These are phyloP conservation scores for Decorospora gaudefroyi DNA, from an alignment of 2,329 filamentous ascomycete genomes.

Conservation along the genomic window DNA sequence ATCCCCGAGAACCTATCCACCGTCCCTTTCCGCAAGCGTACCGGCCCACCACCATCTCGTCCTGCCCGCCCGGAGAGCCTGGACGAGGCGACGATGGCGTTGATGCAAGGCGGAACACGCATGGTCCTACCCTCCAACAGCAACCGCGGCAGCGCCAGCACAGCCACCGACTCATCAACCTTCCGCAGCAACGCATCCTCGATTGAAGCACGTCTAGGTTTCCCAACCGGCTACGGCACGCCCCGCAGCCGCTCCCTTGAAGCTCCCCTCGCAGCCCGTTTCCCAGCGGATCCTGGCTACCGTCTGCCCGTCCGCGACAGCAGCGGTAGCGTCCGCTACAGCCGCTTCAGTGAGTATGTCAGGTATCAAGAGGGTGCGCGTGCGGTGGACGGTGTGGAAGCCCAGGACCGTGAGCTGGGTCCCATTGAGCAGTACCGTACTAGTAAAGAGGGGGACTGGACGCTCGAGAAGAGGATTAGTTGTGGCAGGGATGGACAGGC, in stretches of 20 bases:
- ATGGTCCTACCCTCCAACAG: conserved; percentile 16
- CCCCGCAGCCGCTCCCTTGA: conserved; percentile 10
- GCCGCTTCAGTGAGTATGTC: conserved; percentile 24
- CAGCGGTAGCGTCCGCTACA: conserved; percentile 11
- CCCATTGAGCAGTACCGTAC: conserved; percentile 22
- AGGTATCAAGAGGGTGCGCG: conserved; percentile 7
- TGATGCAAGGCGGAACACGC: conserved; percentile 23
- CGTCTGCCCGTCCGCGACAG: conserved; percentile 21
- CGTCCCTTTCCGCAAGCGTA: conserved; percentile 17
- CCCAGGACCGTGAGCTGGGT: conserved; percentile 13
- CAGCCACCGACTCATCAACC: conserved; percentile 9
- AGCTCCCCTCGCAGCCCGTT: conserved; percentile 17
- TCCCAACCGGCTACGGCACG: conserved; percentile 15
- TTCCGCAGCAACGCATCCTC: conserved; percentile 11
- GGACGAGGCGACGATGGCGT: conserved; percentile 19
- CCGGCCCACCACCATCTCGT: conserved; percentile 18
- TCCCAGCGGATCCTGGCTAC: conserved; percentile 6
- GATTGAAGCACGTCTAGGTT: conserved; percentile 18
- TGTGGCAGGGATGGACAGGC: conserved; percentile 10
- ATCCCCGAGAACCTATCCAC: conserved; percentile 11
- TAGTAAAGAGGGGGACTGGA: conserved; percentile 24
- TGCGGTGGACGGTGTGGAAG: conserved; percentile 15
- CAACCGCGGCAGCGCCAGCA: conserved; percentile 16
- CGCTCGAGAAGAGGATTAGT: conserved; percentile 21
- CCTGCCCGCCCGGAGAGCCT: conserved; percentile 24